These are phyloP conservation scores for Penstemon eatonii DNA, from an alignment of 257 asterid genomes.

Conservation along the genomic window DNA sequence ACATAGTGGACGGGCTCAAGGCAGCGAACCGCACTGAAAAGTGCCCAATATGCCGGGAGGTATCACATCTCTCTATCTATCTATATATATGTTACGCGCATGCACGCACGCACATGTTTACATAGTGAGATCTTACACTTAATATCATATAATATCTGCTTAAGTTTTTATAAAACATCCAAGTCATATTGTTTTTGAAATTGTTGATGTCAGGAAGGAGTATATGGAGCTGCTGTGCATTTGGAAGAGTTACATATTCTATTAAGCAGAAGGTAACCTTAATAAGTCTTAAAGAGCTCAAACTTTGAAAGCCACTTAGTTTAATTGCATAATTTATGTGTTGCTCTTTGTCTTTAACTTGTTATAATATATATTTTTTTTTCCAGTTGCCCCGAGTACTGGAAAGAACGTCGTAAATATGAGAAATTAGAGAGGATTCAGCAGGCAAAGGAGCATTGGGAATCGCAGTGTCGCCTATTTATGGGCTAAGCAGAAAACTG, in stretches of 20 bases:
- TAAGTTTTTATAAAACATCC: neutral
- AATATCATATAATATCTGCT: too few species aligned
- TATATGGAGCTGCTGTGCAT: constrained; percentile 68
- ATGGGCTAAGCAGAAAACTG: constrained; percentile 45
- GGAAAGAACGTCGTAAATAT: constrained; percentile 66
- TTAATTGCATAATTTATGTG: neutral
- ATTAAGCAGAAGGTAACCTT: constrained; percentile 57
- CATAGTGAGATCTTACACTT: neutral
- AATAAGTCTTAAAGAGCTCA: too few species aligned
- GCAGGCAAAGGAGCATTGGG: constrained; percentile 95
- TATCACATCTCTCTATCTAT: constrained; percentile 13
- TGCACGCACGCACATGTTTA: neutral
- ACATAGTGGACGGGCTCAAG: constrained; percentile 72
- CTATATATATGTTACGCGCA: neutral
- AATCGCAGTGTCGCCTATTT: constrained; percentile 69
- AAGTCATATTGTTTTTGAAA: neutral
- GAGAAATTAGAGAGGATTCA: constrained; percentile 70
- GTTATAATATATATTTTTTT: neutral
- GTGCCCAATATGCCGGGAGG: constrained; percentile 96
- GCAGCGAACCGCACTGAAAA: constrained; percentile 50
- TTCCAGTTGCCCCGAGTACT: constrained; percentile 74
- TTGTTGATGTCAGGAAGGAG: constrained; percentile 53
- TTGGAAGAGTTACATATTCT: constrained; percentile 87
- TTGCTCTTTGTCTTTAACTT: constrained; percentile 5
- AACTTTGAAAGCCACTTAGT: neutral